phyloP scores from a whole-genome alignment of 1,139 yeast species.

The Hyphopichia burtonii region DNA sequence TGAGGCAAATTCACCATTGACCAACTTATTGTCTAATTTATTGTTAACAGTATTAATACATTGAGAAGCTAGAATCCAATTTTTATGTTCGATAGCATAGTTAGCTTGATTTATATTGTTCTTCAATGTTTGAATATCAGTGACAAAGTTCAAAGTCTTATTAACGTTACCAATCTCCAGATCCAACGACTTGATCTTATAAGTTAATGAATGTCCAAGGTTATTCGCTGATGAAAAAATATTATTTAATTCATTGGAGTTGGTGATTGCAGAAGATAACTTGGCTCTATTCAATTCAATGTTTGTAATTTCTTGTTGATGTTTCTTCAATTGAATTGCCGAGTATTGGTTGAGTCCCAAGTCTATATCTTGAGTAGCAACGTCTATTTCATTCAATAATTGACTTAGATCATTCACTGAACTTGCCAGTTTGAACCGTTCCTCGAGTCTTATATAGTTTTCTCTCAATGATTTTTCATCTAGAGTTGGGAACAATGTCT shows the following conservation, averaged over 20 bases:
- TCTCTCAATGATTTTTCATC: neutral
- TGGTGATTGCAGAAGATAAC: constrained; percentile 33
- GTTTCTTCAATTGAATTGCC: constrained; percentile 25
- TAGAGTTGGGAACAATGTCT: constrained; percentile 1
- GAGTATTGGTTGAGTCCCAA: constrained; percentile 26
- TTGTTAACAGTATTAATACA: constrained; percentile 55
- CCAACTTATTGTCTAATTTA: constrained; percentile 51
- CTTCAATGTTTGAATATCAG: constrained; percentile 61
- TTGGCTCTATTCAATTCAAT: constrained; percentile 40
- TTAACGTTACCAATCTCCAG: constrained; percentile 69
- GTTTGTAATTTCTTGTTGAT: constrained; percentile 35
- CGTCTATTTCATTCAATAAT: constrained; percentile 20
- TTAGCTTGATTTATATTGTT: constrained; percentile 65
- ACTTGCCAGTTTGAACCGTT: constrained; percentile 1
- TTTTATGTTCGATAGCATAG: constrained; percentile 62
- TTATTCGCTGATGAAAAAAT: constrained; percentile 61
- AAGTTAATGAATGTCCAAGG: constrained; percentile 66
- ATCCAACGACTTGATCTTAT: constrained; percentile 68
- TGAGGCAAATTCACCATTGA: constrained; percentile 70
- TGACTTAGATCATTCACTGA: constrained; percentile 19
- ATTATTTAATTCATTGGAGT: constrained; percentile 47
- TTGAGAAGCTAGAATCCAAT: constrained; percentile 73
- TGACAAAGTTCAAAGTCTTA: constrained; percentile 63
- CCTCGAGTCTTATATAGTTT: neutral
- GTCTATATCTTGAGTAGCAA: constrained; percentile 18